Evolutionary conservation across 371 early-diverging fungal genomes (phyloP).

Genomic region (Mucor mucedo): DNA sequence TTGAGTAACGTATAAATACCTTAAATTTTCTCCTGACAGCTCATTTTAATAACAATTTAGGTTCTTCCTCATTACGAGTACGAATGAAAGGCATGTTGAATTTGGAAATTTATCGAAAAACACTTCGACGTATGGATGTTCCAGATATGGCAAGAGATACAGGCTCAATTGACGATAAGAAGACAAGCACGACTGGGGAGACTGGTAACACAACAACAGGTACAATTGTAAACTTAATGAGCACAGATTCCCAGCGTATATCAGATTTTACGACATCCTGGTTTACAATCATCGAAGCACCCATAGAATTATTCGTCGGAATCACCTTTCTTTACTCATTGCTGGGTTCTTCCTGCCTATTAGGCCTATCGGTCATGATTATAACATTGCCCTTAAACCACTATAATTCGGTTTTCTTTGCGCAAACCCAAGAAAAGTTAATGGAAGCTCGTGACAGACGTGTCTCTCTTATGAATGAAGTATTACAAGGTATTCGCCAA

Average conservation of each 20-base stretch:
- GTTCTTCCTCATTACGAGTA: slow-evolving; percentile 23
- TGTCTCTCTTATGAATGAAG: slow-evolving; percentile 58
- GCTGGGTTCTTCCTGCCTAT: slow-evolving; percentile 70
- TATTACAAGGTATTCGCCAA: slow-evolving; percentile 37
- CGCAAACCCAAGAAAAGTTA: slow-evolving; percentile 52
- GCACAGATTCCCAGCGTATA: slow-evolving; percentile 80
- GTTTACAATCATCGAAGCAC: slow-evolving; percentile 49
- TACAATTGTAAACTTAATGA: slow-evolving; percentile 82
- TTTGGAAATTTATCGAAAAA: slow-evolving; percentile 64
- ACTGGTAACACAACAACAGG: slow-evolving; percentile 53
- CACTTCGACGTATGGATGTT: slow-evolving; percentile 43
- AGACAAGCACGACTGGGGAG: slow-evolving; percentile 21
- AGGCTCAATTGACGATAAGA: slow-evolving; percentile 14
- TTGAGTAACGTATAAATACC: slow-evolving; percentile 39
- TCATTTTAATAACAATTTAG: background rate
- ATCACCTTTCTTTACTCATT: slow-evolving; percentile 66
- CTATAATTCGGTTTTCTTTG: slow-evolving; percentile 55
- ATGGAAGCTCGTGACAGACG: slow-evolving; percentile 63
- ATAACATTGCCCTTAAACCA: slow-evolving; percentile 59
- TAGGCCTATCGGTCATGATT: slow-evolving; percentile 66
- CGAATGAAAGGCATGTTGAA: slow-evolving; percentile 54
- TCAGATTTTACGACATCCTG: slow-evolving; percentile 58
- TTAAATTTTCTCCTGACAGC: background rate
- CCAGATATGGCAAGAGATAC: slow-evolving; percentile 37
- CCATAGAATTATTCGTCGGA: slow-evolving; percentile 65